phyloP scores from a whole-genome alignment of 2,329 filamentous ascomycete species.

The Orbilia blumenaviensis region DNA sequence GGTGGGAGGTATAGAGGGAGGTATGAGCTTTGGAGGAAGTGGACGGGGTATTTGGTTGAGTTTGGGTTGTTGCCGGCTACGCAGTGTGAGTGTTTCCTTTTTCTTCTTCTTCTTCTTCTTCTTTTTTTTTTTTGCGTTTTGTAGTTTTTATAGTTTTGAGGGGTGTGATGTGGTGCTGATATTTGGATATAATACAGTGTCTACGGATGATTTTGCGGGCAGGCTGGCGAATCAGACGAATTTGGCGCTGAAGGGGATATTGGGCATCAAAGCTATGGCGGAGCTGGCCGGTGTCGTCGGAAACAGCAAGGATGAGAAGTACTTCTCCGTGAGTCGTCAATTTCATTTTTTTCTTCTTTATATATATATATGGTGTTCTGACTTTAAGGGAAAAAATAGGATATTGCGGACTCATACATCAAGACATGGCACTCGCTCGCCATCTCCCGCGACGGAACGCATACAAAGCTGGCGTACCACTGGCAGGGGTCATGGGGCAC shows the following conservation, averaged over 20 bases:
- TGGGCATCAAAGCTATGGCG: constrained; percentile 81
- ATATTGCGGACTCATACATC: constrained; percentile 74
- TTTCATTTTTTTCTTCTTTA: constrained; percentile 50
- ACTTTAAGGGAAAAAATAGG: constrained; percentile 59
- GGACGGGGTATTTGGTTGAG: constrained; percentile 80
- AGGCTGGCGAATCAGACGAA: constrained; percentile 81
- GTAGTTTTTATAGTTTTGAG: too few species aligned
- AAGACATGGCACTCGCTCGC: constrained; percentile 75
- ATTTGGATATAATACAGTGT: constrained; percentile 65
- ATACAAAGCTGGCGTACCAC: constrained; percentile 82
- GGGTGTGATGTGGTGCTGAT: neutral
- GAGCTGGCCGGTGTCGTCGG: constrained; percentile 72
- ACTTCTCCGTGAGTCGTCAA: constrained; percentile 63
- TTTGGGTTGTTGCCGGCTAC: constrained; percentile 77
- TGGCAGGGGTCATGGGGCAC: constrained; percentile 84
- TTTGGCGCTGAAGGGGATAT: constrained; percentile 82
- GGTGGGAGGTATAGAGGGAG: constrained; percentile 67
- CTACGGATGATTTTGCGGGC: constrained; percentile 85
- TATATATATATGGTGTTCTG: neutral
- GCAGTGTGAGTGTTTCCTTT: constrained; percentile 66
- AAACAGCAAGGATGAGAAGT: constrained; percentile 67
- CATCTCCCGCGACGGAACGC: constrained; percentile 74
- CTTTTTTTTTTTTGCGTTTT: neutral
- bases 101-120: neutral
- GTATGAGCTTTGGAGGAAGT: constrained; percentile 77